A percentile compares a stretch with the other conserved stretches of the same genome.
These are phyloP conservation scores for Panicum virgatum DNA, from an alignment of 202 grass and related monocot species.

Conservation along the genomic window DNA sequence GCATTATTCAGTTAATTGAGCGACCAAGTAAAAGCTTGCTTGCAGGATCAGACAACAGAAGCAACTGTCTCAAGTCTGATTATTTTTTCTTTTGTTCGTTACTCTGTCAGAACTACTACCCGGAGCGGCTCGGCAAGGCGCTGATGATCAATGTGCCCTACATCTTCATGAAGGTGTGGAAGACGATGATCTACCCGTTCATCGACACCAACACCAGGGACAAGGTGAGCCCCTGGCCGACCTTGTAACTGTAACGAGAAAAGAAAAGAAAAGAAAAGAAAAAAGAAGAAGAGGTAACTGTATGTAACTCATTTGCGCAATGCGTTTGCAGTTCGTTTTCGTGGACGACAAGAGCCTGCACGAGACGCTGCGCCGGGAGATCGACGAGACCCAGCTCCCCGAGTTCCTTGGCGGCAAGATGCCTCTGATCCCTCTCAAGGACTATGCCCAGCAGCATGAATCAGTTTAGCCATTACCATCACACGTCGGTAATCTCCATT, in stretches of 20 bases:
- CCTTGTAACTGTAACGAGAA: no score
- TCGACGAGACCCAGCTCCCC: constrained; percentile 75
- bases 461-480: background rate
- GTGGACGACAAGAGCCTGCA: constrained; percentile 62
- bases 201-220: constrained; percentile 73
- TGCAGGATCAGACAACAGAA: no score
- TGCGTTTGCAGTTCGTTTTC: constrained; percentile 66
- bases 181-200: constrained; percentile 68
- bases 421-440: constrained; percentile 45
- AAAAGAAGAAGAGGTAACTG: background rate
- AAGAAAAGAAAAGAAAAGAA: no score
- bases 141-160: constrained; percentile 72
- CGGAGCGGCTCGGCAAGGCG: constrained; percentile 80
- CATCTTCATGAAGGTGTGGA: constrained; percentile 91
- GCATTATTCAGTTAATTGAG: background rate
- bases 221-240: constrained; percentile 53
- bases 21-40: background rate
- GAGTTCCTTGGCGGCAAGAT: constrained; percentile 72
- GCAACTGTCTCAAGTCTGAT: background rate
- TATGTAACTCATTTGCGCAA: background rate
- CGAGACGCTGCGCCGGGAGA: constrained; percentile 59
- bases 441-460: background rate
- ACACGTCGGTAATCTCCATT: background rate
- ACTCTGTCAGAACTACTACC: constrained; percentile 64
- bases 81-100: no score